phyloP scores from a whole-genome alignment of 2,329 filamentous ascomycete species.

The Albophoma yamanashiensis region DNA sequence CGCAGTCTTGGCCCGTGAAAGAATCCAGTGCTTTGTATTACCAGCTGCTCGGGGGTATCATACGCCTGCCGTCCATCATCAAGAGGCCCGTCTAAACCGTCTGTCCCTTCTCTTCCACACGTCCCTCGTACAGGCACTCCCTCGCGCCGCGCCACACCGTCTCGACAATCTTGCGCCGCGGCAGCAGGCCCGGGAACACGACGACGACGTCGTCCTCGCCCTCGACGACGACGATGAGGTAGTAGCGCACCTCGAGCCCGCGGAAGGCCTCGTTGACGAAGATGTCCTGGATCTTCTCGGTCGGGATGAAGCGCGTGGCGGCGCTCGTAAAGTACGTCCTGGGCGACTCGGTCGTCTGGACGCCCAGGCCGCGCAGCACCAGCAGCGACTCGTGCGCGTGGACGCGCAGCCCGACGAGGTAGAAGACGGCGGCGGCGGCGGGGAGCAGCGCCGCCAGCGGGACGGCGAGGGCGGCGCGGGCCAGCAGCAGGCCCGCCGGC shows the following conservation, averaged over 20 bases:
- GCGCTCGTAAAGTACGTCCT: conserved; percentile 46
- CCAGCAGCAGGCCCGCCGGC: conserved; percentile 19
- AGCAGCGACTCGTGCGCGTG: conserved; percentile 71
- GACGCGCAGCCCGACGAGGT: conserved; percentile 32
- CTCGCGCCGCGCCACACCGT: conserved; percentile 81
- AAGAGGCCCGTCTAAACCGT: neutral
- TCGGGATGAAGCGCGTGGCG: conserved; percentile 63
- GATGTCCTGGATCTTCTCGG: conserved; percentile 83
- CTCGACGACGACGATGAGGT: conserved; percentile 81
- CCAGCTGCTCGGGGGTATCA: neutral
- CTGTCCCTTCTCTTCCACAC: conserved; percentile 19
- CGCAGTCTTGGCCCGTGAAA: neutral
- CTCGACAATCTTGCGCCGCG: conserved; percentile 65
- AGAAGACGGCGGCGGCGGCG: conserved; percentile 24
- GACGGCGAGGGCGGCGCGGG: conserved; percentile 18
- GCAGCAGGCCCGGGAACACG: conserved; percentile 80
- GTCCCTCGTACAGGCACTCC: conserved; percentile 61
- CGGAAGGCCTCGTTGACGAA: conserved; percentile 91
- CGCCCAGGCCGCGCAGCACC: conserved; percentile 77
- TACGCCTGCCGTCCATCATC: neutral
- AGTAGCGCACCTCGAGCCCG: conserved; percentile 84
- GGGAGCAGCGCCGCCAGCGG: conserved; percentile 31
- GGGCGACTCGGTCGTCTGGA: conserved; percentile 67
- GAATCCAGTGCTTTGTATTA: neutral
- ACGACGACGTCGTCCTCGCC: conserved; percentile 83